These are phyloP conservation scores for Dacryopinax spathularia DNA, from an alignment of 768 basidiomycete species.

Conservation along the genomic window DNA sequence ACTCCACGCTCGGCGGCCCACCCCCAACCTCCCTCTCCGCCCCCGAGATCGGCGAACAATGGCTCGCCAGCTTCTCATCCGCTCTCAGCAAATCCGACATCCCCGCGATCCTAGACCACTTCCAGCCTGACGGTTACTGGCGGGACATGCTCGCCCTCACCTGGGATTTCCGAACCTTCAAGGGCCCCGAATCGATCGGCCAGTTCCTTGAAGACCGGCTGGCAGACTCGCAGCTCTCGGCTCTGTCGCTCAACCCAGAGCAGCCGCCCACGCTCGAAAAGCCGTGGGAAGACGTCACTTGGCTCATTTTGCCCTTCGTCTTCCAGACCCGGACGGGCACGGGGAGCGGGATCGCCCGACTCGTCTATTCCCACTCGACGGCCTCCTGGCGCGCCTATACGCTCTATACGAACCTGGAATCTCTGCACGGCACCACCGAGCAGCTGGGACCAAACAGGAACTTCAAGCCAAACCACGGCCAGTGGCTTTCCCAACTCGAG, in stretches of 20 bases:
- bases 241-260: neutral
- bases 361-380: constrained; percentile 34
- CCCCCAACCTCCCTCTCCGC: neutral
- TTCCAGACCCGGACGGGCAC: constrained; percentile 27
- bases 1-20: neutral
- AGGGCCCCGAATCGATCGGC: neutral
- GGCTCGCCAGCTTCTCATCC: neutral
- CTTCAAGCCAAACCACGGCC: constrained; percentile 34
- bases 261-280: constrained; percentile 10
- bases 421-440: constrained; percentile 40
- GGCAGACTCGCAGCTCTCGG: neutral
- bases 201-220: neutral
- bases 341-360: constrained; percentile 39
- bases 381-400: constrained; percentile 46
- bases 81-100: neutral
- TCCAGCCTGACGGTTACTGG: constrained; percentile 19
- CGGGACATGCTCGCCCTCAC: constrained; percentile 7
- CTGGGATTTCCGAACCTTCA: constrained; percentile 6
- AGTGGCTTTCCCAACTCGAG: constrained; percentile 32
- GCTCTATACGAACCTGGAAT: constrained; percentile 45
- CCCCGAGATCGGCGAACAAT: neutral
- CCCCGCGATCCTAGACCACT: neutral
- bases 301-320: constrained; percentile 14
- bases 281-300: constrained; percentile 17
- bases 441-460: constrained; percentile 34